Conservation (phyloP, 2,329 filamentous ascomycete genomes). For the Drechslerella coelobrocha region DNA sequence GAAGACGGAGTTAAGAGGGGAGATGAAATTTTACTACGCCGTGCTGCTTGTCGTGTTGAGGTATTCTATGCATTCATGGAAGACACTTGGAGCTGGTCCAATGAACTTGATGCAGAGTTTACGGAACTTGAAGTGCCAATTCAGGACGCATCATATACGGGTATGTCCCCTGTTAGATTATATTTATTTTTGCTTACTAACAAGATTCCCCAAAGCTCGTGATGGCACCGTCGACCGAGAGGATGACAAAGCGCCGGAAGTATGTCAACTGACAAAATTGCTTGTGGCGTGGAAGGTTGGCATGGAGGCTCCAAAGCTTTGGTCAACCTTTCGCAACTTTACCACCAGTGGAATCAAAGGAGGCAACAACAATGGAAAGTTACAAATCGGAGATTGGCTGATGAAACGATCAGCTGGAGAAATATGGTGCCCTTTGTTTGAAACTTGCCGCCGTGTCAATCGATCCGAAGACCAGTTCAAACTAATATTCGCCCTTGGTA, state of each 20-base stretch:
- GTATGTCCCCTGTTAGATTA: background rate
- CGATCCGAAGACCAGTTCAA: constrained; percentile 7
- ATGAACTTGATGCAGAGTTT: too few species aligned
- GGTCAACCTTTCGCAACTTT: constrained; percentile 16
- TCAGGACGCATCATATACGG: constrained; percentile 18
- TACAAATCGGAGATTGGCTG: constrained; percentile 30
- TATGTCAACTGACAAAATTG: constrained; percentile 30
- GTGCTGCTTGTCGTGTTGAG: constrained; percentile 37
- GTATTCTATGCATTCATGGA: constrained; percentile 35
- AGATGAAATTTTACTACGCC: constrained; percentile 21
- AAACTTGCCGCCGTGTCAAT: constrained; percentile 13
- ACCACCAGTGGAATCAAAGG: constrained; percentile 17
- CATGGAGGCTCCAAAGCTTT: constrained; percentile 32
- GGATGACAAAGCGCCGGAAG: constrained; percentile 20
- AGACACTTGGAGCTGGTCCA: constrained; percentile 29
- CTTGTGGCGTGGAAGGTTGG: constrained; percentile 21
- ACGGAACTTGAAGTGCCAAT: constrained; percentile 11
- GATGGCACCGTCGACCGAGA: constrained; percentile 34
- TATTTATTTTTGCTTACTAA: background rate
- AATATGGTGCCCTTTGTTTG: constrained; percentile 37
- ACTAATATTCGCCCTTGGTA: constrained; percentile 28
- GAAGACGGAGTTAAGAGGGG: constrained; percentile 37
- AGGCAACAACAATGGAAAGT: constrained; percentile 7
- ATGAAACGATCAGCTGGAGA: constrained; percentile 30
- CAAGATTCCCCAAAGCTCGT: constrained; percentile 7